Conservation (phyloP, 805 yeast species). For the Yamadazyma philogaea region DNA sequence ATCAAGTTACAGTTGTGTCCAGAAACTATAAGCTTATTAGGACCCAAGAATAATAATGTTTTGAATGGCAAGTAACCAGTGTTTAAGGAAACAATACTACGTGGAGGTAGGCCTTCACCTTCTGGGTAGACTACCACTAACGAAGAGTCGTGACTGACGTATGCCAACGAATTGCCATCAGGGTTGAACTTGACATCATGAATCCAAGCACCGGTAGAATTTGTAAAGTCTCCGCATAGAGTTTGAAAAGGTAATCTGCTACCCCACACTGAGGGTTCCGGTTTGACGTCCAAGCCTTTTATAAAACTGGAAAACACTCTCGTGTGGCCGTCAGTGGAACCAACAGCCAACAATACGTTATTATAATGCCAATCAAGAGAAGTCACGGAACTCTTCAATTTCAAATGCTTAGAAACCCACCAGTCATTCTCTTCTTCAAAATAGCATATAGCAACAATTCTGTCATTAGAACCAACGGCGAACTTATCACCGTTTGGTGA, state of each 20-base stretch:
- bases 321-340: constrained; percentile 56
- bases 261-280: constrained; percentile 86
- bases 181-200: constrained; percentile 89
- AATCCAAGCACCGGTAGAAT: constrained; percentile 80
- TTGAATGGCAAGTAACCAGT: constrained; percentile 79
- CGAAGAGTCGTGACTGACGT: constrained; percentile 84
- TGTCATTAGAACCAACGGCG: constrained; percentile 95
- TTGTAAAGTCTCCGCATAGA: constrained; percentile 72
- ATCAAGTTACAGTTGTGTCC: constrained; percentile 93
- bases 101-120: constrained; percentile 63
- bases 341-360: constrained; percentile 80
- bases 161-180: constrained; percentile 72
- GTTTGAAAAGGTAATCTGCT: constrained; percentile 93
- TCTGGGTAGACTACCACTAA: constrained; percentile 75
- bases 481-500: constrained; percentile 92
- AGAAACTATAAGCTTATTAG: constrained; percentile 71
- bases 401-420: constrained; percentile 99
- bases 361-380: constrained; percentile 92
- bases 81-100: constrained; percentile 53
- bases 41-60: constrained; percentile 65
- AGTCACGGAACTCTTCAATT: constrained; percentile 80
- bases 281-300: constrained; percentile 84
- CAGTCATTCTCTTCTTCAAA: constrained; percentile 95
- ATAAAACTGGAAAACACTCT: constrained; percentile 57
- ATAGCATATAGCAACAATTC: constrained; percentile 93